Base-by-base conservation (phyloP, 2,329 filamentous ascomycete genomes). In the Helicocarpus griseus region DNA sequence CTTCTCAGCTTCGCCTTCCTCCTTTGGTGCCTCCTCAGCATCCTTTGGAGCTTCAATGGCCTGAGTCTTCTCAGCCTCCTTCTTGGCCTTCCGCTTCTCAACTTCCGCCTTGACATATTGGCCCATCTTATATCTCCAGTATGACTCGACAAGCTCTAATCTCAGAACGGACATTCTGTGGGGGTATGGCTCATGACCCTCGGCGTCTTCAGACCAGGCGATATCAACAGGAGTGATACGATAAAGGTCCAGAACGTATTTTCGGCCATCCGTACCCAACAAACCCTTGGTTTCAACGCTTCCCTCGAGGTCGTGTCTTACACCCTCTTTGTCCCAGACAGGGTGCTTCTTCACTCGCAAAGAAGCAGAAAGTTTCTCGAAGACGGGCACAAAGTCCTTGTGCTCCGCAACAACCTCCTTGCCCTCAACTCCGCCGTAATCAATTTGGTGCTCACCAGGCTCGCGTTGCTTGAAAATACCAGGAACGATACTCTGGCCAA, bases 381-480 rank as follows among this genome's bases (percentile, higher is more conserved):
- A 98, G 8, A 88, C 79, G 26, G 85, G 75, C 0, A 82, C 82
- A 62, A 98, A 98, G 19, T 84, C 82, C 65, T 94, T 85, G 63
- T 97, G 89, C 11, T 88, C 86, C 0, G 93, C 90, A 48, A 98
- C 88, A 24, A 95, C 81, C 59, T 98, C 93, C 72, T 95, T 95
- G 58, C 94, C 93, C 67, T 98, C 93, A 29, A 97, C 93, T 58
- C 91, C 93, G 65, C 93, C 93, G 64, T 98, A 98, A 68, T 98
- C 93, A 60, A 98, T 97, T 70, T 97, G 93, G 71, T 95, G 93
- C 79, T 98, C 93, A 49, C 90, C 93, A 28, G 90, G 89, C 63
- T 97, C 93, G 33, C 91, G 84, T 73, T 97, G 93, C 76, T 96
- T 97, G 79, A 98, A 98, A 63, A 98, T 98, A 54, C 93, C 94